Conservation (phyloP, 148 eudicot genomes). For the Nyssa sinensis region DNA sequence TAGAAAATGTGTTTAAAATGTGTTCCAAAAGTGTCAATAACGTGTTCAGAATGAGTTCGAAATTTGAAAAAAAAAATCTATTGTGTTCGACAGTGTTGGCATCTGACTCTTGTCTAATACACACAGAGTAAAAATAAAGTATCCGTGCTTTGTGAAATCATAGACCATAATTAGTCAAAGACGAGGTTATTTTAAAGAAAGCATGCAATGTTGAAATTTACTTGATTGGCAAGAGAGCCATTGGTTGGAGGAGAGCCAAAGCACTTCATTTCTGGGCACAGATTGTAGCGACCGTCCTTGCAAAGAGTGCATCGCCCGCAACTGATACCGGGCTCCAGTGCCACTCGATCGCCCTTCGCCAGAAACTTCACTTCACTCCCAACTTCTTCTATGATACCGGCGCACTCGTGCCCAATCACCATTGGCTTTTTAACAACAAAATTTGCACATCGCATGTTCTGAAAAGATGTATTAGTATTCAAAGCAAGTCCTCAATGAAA, state of each 20-base stretch:
- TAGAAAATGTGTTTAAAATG: too few species aligned
- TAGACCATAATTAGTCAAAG: too few species aligned
- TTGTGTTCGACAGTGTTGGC: too few species aligned
- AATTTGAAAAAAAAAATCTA: too few species aligned
- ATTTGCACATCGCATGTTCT: conserved; percentile 60
- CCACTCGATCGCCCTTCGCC: conserved; percentile 54
- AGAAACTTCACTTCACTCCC: conserved; percentile 54
- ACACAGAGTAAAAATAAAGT: too few species aligned
- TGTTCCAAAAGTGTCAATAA: too few species aligned
- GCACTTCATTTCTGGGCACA: conserved; percentile 65
- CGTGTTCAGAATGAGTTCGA: too few species aligned
- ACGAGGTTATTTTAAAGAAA: not conserved
- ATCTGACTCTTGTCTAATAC: too few species aligned
- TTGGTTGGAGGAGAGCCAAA: conserved; percentile 68
- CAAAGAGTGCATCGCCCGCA: conserved; percentile 57
- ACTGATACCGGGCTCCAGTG: conserved; percentile 69
- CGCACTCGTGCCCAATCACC: conserved; percentile 78
- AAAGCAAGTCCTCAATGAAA: too few species aligned
- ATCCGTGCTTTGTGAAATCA: too few species aligned
- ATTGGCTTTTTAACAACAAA: conserved; percentile 68
- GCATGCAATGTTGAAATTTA: not conserved
- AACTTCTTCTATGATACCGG: conserved; percentile 62
- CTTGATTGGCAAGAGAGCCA: conserved; percentile 69
- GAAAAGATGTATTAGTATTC: too few species aligned
- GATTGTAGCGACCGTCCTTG: conserved; percentile 64